These are phyloP conservation scores for Leccinum fibrillosum DNA, from an alignment of 768 basidiomycete species.

Conservation along the genomic window DNA sequence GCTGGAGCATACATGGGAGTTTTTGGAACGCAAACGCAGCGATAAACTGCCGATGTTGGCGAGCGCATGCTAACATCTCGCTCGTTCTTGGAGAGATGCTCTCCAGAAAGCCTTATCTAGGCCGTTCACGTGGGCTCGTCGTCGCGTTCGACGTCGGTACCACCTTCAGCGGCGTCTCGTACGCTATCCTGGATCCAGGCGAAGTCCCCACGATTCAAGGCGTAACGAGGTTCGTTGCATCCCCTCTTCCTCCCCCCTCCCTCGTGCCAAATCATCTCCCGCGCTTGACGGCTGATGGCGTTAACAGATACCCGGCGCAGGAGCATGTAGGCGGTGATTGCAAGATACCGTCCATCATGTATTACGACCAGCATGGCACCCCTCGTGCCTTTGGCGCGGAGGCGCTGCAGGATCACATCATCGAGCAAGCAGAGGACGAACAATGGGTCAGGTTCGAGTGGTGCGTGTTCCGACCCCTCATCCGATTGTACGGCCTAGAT, in stretches of 20 bases:
- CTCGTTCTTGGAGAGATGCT: constrained; percentile 20
- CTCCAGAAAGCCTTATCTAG: constrained; percentile 36
- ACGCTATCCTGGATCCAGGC: constrained; percentile 40
- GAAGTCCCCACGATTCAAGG: constrained; percentile 35
- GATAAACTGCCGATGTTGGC: too few relatives aligned
- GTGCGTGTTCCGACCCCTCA: constrained; percentile 19
- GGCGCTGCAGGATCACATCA: constrained; percentile 37
- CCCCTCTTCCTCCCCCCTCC: too few relatives aligned
- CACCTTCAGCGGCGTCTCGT: constrained; percentile 40
- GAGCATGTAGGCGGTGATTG: constrained; percentile 42
- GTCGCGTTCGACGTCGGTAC: constrained; percentile 41
- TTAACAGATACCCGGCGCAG: constrained; percentile 38
- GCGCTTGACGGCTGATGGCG: constrained; percentile 2
- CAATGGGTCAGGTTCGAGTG: constrained; percentile 47
- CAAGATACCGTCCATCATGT: constrained; percentile 49
- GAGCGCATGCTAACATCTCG: too few relatives aligned
- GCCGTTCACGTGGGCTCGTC: constrained; percentile 34
- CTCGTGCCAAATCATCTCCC: background rate
- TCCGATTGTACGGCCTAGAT: background rate
- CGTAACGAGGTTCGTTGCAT: constrained; percentile 28
- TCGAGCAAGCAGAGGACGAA: constrained; percentile 40
- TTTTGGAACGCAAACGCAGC: too few relatives aligned
- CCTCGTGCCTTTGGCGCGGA: constrained; percentile 46
- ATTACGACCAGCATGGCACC: constrained; percentile 39
- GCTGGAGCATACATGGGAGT: too few relatives aligned